Evolutionary conservation across 208 protist species (phyloP), one percentile per base, ranked within the genome.

Genomic region (Strigomonas culicis): DNA sequence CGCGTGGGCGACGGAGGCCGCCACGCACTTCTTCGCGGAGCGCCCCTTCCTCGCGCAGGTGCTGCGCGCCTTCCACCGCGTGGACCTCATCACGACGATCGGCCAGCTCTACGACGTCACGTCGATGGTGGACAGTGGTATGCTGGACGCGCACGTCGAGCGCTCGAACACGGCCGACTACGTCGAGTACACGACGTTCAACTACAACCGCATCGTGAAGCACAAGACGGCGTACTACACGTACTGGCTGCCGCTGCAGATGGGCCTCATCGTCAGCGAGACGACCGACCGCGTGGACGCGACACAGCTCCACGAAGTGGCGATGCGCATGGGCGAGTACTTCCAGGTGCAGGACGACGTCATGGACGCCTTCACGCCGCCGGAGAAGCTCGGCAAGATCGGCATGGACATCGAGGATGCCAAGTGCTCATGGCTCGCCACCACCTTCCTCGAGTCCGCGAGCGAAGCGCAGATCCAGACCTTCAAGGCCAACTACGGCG

Each of bases 211-310:
- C 61, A 98, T 99, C 70, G 94, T 98, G 25, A 90, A 92, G 43
- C 97, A 98, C 90, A 99, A 99, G 84, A 99, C 98, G 11, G 90
- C 97, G 15, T 98, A 93, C 75, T 99, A 99, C 81, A 98, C 96
- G 24, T 98, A 98, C 84, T 98, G 97, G 71, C 78, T 99, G 15
- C 97, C 97, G 39, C 84, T 99, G 8, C 80, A 87, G 31, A 82
- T 97, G 66, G 97, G 93, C n/a, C 92, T 99, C 67, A 61, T 98
- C 68, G 84, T 98, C 47, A 86, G 75, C 47, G 87, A 82, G 43
- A 82, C 85, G 30, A 34, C 51, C 1, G 63, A 80, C 19, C 67
- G 79, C 25, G 87, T 91, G 49, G 78, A 88, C 31, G 84, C 85
- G 66, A 59, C 64, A 22, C 31, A 66, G 4, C 78, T 91, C n/a